phyloP scores from a whole-genome alignment of 306 rosid species.

The Clitoria ternatea region DNA sequence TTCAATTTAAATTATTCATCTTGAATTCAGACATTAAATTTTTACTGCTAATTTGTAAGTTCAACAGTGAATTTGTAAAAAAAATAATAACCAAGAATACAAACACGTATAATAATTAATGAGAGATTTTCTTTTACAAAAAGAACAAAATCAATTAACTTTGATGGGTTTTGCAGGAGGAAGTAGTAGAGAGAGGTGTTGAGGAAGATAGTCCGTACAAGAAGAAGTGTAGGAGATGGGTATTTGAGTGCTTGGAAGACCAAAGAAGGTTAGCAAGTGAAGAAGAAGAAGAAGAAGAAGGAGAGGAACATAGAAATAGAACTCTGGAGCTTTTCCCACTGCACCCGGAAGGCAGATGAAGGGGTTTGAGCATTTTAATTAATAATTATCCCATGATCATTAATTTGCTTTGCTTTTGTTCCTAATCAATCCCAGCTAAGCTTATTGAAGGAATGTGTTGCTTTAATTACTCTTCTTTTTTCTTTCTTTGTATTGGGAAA shows the following conservation, averaged over 20 bases:
- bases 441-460: constrained; percentile 24
- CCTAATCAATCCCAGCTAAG: constrained; percentile 18
- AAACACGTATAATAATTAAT: no score
- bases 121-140: not conserved
- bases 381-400: not conserved
- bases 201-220: constrained; percentile 71
- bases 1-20: no score
- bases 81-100: no score
- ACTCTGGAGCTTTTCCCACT: constrained; percentile 91
- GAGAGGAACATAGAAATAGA: no score
- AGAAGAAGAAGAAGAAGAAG: constrained; percentile 47
- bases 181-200: constrained; percentile 34
- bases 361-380: constrained; percentile 23
- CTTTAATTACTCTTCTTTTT: constrained; percentile 44
- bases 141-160: not conserved
- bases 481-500: constrained; percentile 60
- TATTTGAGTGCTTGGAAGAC: constrained; percentile 53
- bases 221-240: constrained; percentile 78
- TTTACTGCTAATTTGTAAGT: no score
- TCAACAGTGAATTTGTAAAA: no score
- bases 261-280: constrained; percentile 24
- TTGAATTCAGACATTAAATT: no score
- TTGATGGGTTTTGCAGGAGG: constrained; percentile 30
- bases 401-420: constrained; percentile 3
- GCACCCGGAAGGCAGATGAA: constrained; percentile 85